A percentile compares a stretch with the other conserved stretches of the same genome.
Evolutionary conservation across 1,284 basidiomycete genomes (phyloP).

Genomic region (Ustilago trichophora): DNA sequence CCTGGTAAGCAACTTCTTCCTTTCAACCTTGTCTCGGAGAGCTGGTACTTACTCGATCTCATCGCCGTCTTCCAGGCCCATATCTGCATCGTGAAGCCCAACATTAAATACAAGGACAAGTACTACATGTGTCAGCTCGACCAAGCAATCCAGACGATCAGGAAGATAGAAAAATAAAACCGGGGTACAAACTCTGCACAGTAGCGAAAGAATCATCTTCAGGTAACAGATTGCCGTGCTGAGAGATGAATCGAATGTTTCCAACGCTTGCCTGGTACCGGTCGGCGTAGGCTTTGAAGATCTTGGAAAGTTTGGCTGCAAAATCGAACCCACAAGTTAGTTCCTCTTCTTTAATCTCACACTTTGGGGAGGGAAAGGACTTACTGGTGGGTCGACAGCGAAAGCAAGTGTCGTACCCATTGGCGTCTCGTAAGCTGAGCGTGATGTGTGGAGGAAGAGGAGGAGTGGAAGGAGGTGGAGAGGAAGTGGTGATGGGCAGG

Average conservation of each 20-base stretch:
- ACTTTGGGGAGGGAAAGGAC: not conserved
- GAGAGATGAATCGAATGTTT: conserved; percentile 16
- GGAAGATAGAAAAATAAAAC: too few species aligned
- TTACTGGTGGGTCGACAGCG: conserved; percentile 10
- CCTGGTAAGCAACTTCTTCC: too few species aligned
- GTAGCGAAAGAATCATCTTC: not conserved
- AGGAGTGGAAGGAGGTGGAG: not conserved
- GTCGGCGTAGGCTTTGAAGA: conserved; percentile 2
- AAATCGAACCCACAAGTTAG: too few species aligned
- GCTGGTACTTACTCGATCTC: conserved; percentile 27
- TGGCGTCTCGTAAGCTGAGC: conserved; percentile 11
- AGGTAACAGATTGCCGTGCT: conserved; percentile 4
- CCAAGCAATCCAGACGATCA: too few species aligned
- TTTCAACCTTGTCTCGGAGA: too few species aligned
- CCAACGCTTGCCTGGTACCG: not conserved
- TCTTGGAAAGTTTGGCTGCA: conserved; percentile 11
- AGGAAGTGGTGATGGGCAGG: not conserved
- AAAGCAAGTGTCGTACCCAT: conserved; percentile 12
- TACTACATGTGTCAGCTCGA: too few species aligned
- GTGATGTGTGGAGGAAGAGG: not conserved
- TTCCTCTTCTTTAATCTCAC: too few species aligned
- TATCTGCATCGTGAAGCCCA: not conserved
- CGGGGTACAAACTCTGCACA: not conserved
- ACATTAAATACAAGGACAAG: too few species aligned
- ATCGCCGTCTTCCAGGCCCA: conserved; percentile 18